A percentile compares a stretch with the other conserved stretches of the same genome.
Evolutionary conservation across 169 alveolate species (phyloP).

Genomic region (Eimeria maxima): DNA sequence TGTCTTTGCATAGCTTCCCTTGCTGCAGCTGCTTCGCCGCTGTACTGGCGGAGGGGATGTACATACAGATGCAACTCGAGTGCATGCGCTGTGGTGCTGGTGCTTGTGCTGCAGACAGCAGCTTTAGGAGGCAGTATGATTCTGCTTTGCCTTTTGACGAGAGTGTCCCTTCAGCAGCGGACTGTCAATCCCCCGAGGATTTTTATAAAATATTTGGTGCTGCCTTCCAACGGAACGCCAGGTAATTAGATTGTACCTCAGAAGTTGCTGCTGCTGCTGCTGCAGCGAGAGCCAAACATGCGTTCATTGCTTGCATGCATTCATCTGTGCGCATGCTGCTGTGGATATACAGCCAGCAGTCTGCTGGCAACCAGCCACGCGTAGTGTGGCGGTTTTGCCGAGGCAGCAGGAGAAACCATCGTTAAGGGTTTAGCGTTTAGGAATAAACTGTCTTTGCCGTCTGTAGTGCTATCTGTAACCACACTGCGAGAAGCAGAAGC

Average conservation of each 20-base stretch:
- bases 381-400: too few relatives aligned
- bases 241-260: conserved; percentile 75
- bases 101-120: conserved; percentile 86
- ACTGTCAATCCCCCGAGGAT: conserved; percentile 38
- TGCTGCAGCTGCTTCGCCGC: not conserved
- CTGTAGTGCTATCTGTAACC: too few relatives aligned
- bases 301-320: not conserved
- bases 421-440: too few relatives aligned
- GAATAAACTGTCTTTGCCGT: too few relatives aligned
- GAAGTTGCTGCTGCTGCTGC: not conserved
- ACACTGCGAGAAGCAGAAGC: too few relatives aligned
- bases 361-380: too few relatives aligned
- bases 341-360: too few relatives aligned
- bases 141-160: conserved; percentile 94
- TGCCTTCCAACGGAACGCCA: conserved; percentile 90
- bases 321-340: too few relatives aligned
- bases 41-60: too few relatives aligned
- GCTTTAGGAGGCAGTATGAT: conserved; percentile 92
- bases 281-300: not conserved
- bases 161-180: conserved; percentile 88
- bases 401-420: too few relatives aligned
- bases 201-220: conserved; percentile 87
- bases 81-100: not conserved
- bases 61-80: not conserved
- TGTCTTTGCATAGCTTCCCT: not conserved